These are phyloP conservation scores for Hyphopichia buzzinii DNA, from an alignment of 1,139 yeast species.

Conservation along the genomic window DNA sequence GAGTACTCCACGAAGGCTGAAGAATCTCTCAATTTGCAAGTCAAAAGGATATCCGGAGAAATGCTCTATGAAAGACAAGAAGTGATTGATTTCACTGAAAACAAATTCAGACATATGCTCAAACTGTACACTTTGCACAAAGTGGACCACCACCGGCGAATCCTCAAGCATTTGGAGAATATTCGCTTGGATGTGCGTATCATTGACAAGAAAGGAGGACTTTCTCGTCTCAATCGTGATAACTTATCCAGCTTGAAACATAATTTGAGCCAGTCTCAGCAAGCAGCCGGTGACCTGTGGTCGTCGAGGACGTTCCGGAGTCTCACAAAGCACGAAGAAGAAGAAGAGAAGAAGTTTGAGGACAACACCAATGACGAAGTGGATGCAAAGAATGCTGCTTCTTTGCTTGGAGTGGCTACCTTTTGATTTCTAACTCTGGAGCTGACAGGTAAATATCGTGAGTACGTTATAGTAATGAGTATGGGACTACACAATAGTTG, in stretches of 20 bases:
- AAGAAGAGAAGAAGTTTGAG: constrained; percentile 20
- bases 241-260: constrained; percentile 47
- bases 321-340: constrained; percentile 36
- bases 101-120: constrained; percentile 51
- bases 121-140: constrained; percentile 64
- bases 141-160: constrained; percentile 84
- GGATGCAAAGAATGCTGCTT: constrained; percentile 83
- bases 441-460: no score
- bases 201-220: constrained; percentile 77
- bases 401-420: constrained; percentile 71
- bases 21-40: constrained; percentile 69
- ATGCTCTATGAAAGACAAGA: constrained; percentile 73
- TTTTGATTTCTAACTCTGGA: constrained; percentile 39
- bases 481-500: no score
- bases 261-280: constrained; percentile 49
- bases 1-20: constrained; percentile 82
- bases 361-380: constrained; percentile 31
- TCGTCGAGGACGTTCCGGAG: constrained; percentile 62
- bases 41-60: constrained; percentile 80
- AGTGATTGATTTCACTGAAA: constrained; percentile 55
- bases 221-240: constrained; percentile 81
- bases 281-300: constrained; percentile 60
- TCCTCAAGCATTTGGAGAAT: constrained; percentile 71
- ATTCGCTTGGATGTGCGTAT: constrained; percentile 72
- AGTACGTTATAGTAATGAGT: no score